Percentiles rank a stretch among this genome's conserved stretches.
These are phyloP conservation scores for Candida mattraensis DNA, from an alignment of 805 yeast genomes.

Conservation along the genomic window DNA sequence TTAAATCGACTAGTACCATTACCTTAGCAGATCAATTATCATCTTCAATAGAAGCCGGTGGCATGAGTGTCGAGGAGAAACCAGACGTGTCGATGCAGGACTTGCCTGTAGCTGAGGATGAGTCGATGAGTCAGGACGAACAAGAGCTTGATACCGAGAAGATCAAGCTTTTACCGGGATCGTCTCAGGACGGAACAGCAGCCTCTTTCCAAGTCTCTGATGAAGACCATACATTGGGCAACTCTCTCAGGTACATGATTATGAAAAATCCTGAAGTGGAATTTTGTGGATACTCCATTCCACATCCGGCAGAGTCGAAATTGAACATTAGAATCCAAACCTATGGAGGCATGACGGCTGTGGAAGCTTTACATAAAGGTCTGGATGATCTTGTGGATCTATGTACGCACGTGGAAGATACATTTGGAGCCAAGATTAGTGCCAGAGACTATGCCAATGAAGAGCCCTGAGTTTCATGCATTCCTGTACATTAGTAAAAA, in stretches of 20 bases:
- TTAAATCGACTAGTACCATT: no score
- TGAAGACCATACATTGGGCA: constrained; percentile 96
- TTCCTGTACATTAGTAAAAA: no score
- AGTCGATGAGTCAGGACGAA: constrained; percentile 35
- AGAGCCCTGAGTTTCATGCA: constrained; percentile 54
- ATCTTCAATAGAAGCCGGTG: no score
- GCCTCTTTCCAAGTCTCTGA: constrained; percentile 91
- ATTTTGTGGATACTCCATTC: constrained; percentile 97
- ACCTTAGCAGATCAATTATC: no score
- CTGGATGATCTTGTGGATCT: constrained; percentile 78
- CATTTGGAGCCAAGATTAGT: constrained; percentile 67
- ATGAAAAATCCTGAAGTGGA: constrained; percentile 98
- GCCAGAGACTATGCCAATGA: constrained; percentile 51
- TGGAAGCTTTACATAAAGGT: constrained; percentile 91
- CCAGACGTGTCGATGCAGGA: constrained; percentile 19
- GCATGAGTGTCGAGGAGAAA: no score
- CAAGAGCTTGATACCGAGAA: constrained; percentile 55
- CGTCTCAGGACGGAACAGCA: constrained; percentile 89
- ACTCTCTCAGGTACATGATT: constrained; percentile 87
- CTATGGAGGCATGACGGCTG: constrained; percentile 79
- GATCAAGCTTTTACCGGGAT: constrained; percentile 74
- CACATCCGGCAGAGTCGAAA: constrained; percentile 94
- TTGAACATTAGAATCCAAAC: constrained; percentile 93
- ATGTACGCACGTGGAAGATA: constrained; percentile 81
- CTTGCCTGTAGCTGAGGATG: constrained; percentile 24